Evolutionary conservation across 75 land plant species (phyloP), one percentile per base, ranked within the genome.

Genomic region (Picea sitchensis): DNA sequence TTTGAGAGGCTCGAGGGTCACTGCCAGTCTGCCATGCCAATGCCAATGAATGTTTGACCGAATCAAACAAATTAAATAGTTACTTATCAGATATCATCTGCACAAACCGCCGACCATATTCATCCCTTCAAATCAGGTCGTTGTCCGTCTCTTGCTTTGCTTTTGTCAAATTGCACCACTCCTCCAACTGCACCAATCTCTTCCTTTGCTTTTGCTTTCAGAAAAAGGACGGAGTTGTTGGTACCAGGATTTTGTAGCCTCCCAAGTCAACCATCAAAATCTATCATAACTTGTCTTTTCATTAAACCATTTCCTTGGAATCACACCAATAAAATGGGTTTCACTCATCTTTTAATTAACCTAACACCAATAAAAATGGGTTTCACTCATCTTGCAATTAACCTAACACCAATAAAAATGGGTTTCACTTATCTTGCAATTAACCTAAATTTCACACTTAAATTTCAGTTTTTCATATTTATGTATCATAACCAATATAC

Each of bases 1-100:
- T 69, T 69, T 69, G 21, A 41, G 12, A 41, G 11, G 17, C 38
- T 69, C 73, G 73, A 69, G 73, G 73, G 34, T 31, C 69, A 47
- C 41, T 65, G 69, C 69, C 51, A 47, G 51, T 47, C 51, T 47
- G 51, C 51, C 51, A 47, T 47, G 51, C 51, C 51, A 47, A 47
- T 47, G 51, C 7, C 51, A 47, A 47, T 47, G 51, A 47, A 47
- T 47, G 51, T 65, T 65, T 65, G 69, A 65, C 69, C 65, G 31
- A 26, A 9, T 63, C 31, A 23, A 63, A 63, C 31, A 26, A 62
- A 61, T 21, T 47, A 47, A 61, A 18, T 61, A 61, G 21, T 61
- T n/a, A 61, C 6, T 61, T 21, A 18, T 17, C 62, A 13, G 31
- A 63, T 47, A 5, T 47, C 7, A 47, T 47, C 51, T 47, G 51